Evolutionary conservation across 345 rosid species (phyloP), one percentile per base, ranked within the genome.

Genomic region (Microthlaspi erraticum): DNA sequence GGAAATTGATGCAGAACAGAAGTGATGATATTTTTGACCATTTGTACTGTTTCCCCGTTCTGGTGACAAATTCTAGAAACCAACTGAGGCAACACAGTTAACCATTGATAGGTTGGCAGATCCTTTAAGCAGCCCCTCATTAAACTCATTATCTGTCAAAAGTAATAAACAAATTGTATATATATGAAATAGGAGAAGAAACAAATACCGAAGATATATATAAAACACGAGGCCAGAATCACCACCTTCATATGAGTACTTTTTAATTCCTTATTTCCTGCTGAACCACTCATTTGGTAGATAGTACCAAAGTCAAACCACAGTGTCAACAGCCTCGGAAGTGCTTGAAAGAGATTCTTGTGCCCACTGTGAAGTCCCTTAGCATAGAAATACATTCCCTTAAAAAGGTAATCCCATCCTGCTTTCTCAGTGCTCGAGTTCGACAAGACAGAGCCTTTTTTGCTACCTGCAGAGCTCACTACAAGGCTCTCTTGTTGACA

Each of bases 21-120:
- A 49, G 83, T 85, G 70, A 94, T 84, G 64, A 94, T 85, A 63
- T 70, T 84, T 75, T 89, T 91, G 73, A 91, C 93, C 76, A 94
- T 68, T 62, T 71, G 80, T 77, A 91, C 97, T 61, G 79, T 81
- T 59, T 94, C 96, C 70, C 82, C 91, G 76, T 91, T 94, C 72
- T 94, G 97, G 77, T 94, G 99, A 79, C 97, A 91, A 75, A 94
- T 92, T 79, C 99, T 87, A 73, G 99, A 94, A 73, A 91, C 99
- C 77, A 93, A 79, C 70, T 91, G 99, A 68, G 99, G 97, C 80
- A 93, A 74, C 56, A 91, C 93, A 18, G 96, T 81, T 78, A 94
- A 83, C 99, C 99, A 91, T 71, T 91, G 96, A 75, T 94, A 85
- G 38, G 96, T 81, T 18, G 99, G 99, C 79, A 94, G 84, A 81